A percentile compares a stretch with the other conserved stretches of the same genome.
phyloP scores from a whole-genome alignment of 1,284 basidiomycete genomes.

The Ganoderma meredithae region DNA sequence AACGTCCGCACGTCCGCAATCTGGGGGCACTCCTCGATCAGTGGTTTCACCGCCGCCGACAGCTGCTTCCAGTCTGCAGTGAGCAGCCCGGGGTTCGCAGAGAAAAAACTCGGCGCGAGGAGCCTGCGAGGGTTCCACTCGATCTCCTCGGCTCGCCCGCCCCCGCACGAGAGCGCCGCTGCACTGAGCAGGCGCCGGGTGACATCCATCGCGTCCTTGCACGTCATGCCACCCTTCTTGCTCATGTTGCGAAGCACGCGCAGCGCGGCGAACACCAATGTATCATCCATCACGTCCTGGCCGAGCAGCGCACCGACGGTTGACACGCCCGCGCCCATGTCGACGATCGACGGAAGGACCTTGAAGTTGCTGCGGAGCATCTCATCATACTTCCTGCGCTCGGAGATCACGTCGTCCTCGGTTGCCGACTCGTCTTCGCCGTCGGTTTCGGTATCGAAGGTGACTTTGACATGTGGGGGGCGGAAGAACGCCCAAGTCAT shows the following conservation, averaged over 20 bases:
- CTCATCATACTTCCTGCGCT: conserved; percentile 45
- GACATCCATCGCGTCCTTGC: conserved; percentile 60
- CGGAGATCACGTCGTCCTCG: conserved; percentile 39
- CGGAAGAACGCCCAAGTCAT: conserved; percentile 71
- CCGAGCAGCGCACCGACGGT: conserved; percentile 61
- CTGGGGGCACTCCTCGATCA: conserved; percentile 60
- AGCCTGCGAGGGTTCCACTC: conserved; percentile 58
- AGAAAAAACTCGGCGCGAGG: conserved; percentile 63
- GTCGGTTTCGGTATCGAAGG: conserved; percentile 40
- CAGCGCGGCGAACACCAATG: conserved; percentile 50
- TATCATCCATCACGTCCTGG: conserved; percentile 45
- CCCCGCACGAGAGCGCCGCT: conserved; percentile 4
- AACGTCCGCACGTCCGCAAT: conserved; percentile 61
- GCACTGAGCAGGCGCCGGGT: conserved; percentile 55
- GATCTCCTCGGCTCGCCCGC: conserved; percentile 28
- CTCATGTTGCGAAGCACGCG: conserved; percentile 62
- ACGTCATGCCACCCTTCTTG: conserved; percentile 55
- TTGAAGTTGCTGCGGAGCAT: conserved; percentile 46
- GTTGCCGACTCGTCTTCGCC: conserved; percentile 37
- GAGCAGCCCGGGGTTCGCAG: conserved; percentile 64
- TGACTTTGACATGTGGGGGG: conserved; percentile 43
- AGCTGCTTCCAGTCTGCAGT: conserved; percentile 61
- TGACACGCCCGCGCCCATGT: conserved; percentile 66
- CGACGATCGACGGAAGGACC: conserved; percentile 58
- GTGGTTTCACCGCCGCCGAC: conserved; percentile 52